Evolutionary conservation across 192 early-diverging fungal species (phyloP), one percentile per base, ranked within the genome.

Genomic region (Linnemannia zychae): DNA sequence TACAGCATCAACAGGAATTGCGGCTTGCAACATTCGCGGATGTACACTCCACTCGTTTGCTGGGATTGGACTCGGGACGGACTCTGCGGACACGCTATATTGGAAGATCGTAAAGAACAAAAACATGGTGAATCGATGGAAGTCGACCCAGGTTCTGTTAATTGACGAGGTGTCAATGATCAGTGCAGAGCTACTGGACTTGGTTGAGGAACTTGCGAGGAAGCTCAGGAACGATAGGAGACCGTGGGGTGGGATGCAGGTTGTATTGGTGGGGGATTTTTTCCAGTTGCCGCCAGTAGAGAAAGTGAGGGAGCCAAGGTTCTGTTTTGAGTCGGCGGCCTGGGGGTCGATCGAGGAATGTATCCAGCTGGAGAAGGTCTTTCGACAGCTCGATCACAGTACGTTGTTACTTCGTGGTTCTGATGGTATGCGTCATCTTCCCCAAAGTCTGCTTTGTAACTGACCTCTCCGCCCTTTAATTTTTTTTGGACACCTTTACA

Each of bases 111-210:
- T 34, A 28, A 28, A 24, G 0, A 74, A 57, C 31, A 78, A 70
- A 36, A 72, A 24, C 11, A 89, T 90, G 0, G n/a, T 50, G 7
- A 72, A 80, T n/a, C 90, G 95, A 67, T 96, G 95, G 95, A 74
- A n/a, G 28, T n/a, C 67, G 18, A 91, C 92, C 1, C 72, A 88
- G 34, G 92, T 94, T 13, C 78, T 96, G 52, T 88, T 96, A 44
- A 92, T 96, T 57, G 95, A 96, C 78, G 95, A 96, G 87, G 87
- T 93, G 20, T 96, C 95, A 4, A 96, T 96, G 95, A 82, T 96
- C 6, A 94, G 95, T 66, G 94, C 79, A 1, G 88, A 73, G 3
- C 80, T 96, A 20, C 91, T 96, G 79, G 95, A 95, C 33, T 93
- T 94, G 9, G 76, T 96, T 0, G 94, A 96, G 80, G 31, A 37